These are phyloP conservation scores for Ogataea trehaloabstinens DNA, from an alignment of 805 yeast species.

Conservation along the genomic window DNA sequence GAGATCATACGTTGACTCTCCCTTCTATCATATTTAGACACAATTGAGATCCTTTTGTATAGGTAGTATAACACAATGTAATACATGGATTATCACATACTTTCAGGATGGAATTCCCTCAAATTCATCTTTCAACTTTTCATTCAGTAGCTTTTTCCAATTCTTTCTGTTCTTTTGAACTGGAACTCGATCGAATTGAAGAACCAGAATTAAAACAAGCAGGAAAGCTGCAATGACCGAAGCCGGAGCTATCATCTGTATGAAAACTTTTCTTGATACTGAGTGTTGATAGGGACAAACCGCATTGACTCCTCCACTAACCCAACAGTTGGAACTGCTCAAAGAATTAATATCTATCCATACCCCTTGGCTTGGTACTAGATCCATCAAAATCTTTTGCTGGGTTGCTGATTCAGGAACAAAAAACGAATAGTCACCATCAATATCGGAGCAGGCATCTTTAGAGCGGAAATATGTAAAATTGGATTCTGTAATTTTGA, in stretches of 20 bases:
- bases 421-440: conserved; percentile 34
- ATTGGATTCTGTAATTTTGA: conserved; percentile 38
- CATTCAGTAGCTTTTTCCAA: conserved; percentile 58
- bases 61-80: conserved; percentile 2
- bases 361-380: conserved; percentile 33
- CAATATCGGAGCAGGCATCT: conserved; percentile 24
- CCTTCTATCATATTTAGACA: too few relatives aligned
- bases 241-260: conserved; percentile 66
- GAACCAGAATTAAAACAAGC: conserved; percentile 47
- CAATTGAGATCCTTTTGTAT: conserved; percentile 4
- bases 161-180: conserved; percentile 66
- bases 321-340: conserved; percentile 76
- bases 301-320: conserved; percentile 74
- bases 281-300: conserved; percentile 72
- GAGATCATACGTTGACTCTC: conserved; percentile 26
- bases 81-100: not conserved
- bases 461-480: conserved; percentile 46
- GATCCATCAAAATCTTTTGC: conserved; percentile 29
- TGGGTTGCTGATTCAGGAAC: conserved; percentile 53
- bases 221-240: conserved; percentile 54
- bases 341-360: conserved; percentile 88
- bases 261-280: conserved; percentile 54
- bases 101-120: conserved; percentile 82
- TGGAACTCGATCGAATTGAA: conserved; percentile 63
- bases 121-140: conserved; percentile 58